Evolutionary conservation across 768 basidiomycete species (phyloP), one percentile per base, ranked within the genome.

Genomic region (Cystofilobasidium bisporidii): DNA sequence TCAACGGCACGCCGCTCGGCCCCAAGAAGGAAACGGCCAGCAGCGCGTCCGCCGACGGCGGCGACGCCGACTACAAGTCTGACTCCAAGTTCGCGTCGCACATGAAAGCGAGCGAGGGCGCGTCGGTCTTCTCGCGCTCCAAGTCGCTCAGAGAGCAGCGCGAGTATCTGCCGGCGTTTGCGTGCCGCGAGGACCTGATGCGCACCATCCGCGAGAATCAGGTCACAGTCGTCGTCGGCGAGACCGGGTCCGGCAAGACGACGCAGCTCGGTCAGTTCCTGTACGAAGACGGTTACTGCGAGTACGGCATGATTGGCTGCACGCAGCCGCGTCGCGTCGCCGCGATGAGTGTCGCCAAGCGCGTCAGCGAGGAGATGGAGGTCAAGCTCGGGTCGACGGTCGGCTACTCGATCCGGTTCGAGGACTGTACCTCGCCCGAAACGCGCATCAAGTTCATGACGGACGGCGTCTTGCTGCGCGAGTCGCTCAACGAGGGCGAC

Each of bases 391-490:
- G 94, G 10, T 81, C 82, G 4, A 86, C 85, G 1, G 96, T 99
- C 24, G 96, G 96, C 17, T 99, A 99, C 76, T 90, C 91, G 17
- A 98, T 99, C 75, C 91, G 96, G 65, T 98, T 99, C 72, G 96
- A 99, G 77, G 96, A 99, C 75, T 96, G 92, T 74, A 99, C 96
- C 1, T 87, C 88, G 0, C 81, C 87, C 0, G 88, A 91, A 57
- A 99, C 96, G 2, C 94, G 88, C 76, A 97, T 98, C 75, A 99
- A 99, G 80, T 98, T 92, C 75, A 97, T 98, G 96, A 99, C 96
- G 2, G 96, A 99, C 71, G 96, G 96, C 80, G 92, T 99, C 1
- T 81, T 99, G 12, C 84, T 98, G n/a, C 87, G 94, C 74, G 96
- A 99, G 77, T 98, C 96, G 0, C 78, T 98, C 47, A 98, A 98